Evolutionary conservation across 1,139 yeast species (phyloP).

Genomic region (Nakaseomyces kungkrabaensis): DNA sequence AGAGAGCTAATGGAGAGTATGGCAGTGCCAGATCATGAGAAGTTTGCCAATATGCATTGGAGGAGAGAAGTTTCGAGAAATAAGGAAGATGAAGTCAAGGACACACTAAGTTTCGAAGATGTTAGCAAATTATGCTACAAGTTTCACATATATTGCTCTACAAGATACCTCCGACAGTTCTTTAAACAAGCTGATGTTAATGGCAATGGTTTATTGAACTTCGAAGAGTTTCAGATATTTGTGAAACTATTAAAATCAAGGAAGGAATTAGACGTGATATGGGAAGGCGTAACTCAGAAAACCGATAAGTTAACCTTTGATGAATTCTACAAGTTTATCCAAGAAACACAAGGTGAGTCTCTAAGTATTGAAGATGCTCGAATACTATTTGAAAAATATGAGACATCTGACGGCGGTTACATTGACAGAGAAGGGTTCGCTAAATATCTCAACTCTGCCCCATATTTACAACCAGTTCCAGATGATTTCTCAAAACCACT

Average conservation of each 20-base stretch:
- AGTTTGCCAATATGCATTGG: conserved; percentile 50
- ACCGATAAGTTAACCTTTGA: conserved; percentile 26
- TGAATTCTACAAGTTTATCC: conserved; percentile 40
- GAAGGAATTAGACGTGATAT: conserved; percentile 39
- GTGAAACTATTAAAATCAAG: conserved; percentile 47
- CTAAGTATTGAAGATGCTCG: conserved; percentile 27
- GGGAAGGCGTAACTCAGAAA: conserved; percentile 21
- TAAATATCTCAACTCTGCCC: conserved; percentile 6
- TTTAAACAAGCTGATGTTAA: conserved; percentile 44
- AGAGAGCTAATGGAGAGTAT: conserved; percentile 45
- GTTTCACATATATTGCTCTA: conserved; percentile 57
- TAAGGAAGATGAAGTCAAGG: conserved; percentile 31
- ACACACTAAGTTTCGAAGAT: conserved; percentile 53
- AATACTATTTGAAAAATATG: conserved; percentile 39
- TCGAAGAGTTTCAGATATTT: conserved; percentile 63
- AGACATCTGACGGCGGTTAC: conserved; percentile 15
- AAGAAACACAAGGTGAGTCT: conserved; percentile 42
- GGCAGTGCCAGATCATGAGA: conserved; percentile 41
- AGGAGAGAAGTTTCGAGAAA: conserved; percentile 37
- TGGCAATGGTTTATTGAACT: conserved; percentile 41
- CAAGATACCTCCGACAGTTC: conserved; percentile 30
- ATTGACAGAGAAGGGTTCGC: conserved; percentile 3
- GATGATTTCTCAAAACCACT: conserved; percentile 59
- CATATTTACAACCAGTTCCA: neutral
- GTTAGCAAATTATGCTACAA: conserved; percentile 55